Evolutionary conservation across 2,329 filamentous ascomycete species (phyloP), one percentile per base, ranked within the genome.

Genomic region (Pestalotiopsis sp.): DNA sequence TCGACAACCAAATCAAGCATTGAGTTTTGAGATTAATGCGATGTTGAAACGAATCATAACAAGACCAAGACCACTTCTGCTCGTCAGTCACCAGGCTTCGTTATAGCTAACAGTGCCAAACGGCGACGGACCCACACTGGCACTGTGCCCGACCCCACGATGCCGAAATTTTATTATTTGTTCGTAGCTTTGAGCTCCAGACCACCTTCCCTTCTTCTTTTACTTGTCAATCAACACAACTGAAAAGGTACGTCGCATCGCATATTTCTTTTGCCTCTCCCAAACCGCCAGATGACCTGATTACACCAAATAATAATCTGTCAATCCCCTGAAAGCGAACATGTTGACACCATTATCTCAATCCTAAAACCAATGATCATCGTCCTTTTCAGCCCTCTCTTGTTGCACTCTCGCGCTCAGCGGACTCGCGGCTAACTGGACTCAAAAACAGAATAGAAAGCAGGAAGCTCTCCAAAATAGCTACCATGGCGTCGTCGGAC

Each of bases 251-350:
- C 75, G 77, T 58, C 45, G 68, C 45, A 7, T 7, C n/a, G 36
- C 63, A 45, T 63, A 13, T 38, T 52, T 60, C 66, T 66, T 23
- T 36, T 9, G 12, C 23, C 20, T 23, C 49, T 13, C 4, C 71
- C 63, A 92, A 52, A 23, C 45, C n/a, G 20, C 7, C 17, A 6
- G 59, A 62, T 62, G 59, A 62, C 59, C 59, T 92, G 91, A 92
- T 90, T 89, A 89, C 82, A 85, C 82, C 82, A 81, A 81, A 76
- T 73, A 83, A 84, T 89, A 62, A 93, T 93, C 91, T 93, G 91
- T 93, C 91, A 93, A 93, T 93, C 91, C 90, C 86, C 91, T 92
- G 91, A 93, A 83, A 81, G 83, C 83, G 82, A 79, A 83, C 81
- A 81, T 83, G 79, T 83, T 85, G 84, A 87, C 80, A 80, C 25